Evolutionary conservation across 352 stramenopile species (phyloP), one percentile per base, ranked within the genome.

Genomic region (Stramenopiles sp.): DNA sequence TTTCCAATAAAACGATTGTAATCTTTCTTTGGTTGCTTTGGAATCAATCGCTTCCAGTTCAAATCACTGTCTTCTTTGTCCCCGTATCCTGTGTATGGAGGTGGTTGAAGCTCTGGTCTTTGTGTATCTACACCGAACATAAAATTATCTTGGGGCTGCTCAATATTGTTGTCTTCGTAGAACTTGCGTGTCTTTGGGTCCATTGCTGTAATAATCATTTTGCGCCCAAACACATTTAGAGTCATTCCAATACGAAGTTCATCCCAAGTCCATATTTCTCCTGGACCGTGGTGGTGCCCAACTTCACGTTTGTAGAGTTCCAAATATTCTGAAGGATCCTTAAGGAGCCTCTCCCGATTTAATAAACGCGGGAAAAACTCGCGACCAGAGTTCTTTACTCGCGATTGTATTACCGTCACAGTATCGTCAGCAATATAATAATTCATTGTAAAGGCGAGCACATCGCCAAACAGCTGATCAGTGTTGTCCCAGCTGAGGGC

Each of bases 401-500:
- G 92, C 8, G 89, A 88, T 81, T 94, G 90, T 80, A 95, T 87
- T 75, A 97, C 94, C 85, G 97, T 92, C 83, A 97, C 89, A 0
- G 93, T 97, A 82, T 96, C 92, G 85, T 97, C 92, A 0, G 91
- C 88, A 25, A 97, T 83, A 85, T 95, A 96, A 85, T 94, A 97
- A 83, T 96, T 90, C 30, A 97, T 83, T 75, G 91, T 94, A 88
- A 97, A 97, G 29, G 88, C 88, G 82, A 97, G 92, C 81, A 95
- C 90, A 82, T 96, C 93, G n/a, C 93, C 93, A 84, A 96, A 97
- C 4, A 97, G 87, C 82, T 89, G 92, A 25, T 95, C 87, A 25
- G 90, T 93, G 86, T 98, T 93, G 83, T 97, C 93, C 93, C 93
- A 97, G 7, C 96, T 81, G 44, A 92, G 90, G 83, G 95, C 92